Percentiles rank a stretch among this genome's conserved stretches.
phyloP scores from a whole-genome alignment of 768 basidiomycete species.

The Tricholoma matsutake region DNA sequence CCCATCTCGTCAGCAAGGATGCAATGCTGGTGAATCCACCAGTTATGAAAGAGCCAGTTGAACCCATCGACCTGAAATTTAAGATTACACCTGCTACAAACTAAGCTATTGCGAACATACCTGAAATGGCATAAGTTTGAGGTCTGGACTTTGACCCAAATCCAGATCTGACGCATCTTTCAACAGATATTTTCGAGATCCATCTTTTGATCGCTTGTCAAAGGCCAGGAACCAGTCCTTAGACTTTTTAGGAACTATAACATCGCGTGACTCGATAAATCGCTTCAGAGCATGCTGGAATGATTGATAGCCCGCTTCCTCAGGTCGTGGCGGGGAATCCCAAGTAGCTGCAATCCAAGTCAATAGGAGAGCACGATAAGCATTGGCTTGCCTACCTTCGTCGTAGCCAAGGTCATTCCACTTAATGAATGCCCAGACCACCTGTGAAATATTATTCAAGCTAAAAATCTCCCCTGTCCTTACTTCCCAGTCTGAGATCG shows the following conservation, averaged over 20 bases:
- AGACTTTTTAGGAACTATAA: constrained; percentile 54
- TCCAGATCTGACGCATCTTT: constrained; percentile 54
- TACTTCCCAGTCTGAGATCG: constrained; percentile 60
- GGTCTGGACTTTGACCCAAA: constrained; percentile 59
- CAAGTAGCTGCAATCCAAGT: constrained; percentile 63
- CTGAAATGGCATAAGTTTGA: constrained; percentile 87
- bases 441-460: constrained; percentile 50
- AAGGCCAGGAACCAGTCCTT: constrained; percentile 39
- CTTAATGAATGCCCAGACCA: constrained; percentile 86
- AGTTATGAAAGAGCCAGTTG: constrained; percentile 83
- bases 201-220: constrained; percentile 53
- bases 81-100: not conserved
- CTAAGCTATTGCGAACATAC: constrained; percentile 34
- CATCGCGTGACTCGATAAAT: constrained; percentile 59
- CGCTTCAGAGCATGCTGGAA: constrained; percentile 66
- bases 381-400: constrained; percentile 57
- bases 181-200: constrained; percentile 46
- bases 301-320: constrained; percentile 54
- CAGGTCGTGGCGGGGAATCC: constrained; percentile 78
- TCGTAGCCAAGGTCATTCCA: constrained; percentile 95
- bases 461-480: constrained; percentile 39
- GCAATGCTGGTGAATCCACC: constrained; percentile 82
- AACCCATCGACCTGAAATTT: constrained; percentile 65
- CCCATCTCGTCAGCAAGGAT: constrained; percentile 99
- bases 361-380: not conserved